Evolutionary conservation across 1,139 yeast species (phyloP).

Genomic region (Geotrichum candidum): DNA sequence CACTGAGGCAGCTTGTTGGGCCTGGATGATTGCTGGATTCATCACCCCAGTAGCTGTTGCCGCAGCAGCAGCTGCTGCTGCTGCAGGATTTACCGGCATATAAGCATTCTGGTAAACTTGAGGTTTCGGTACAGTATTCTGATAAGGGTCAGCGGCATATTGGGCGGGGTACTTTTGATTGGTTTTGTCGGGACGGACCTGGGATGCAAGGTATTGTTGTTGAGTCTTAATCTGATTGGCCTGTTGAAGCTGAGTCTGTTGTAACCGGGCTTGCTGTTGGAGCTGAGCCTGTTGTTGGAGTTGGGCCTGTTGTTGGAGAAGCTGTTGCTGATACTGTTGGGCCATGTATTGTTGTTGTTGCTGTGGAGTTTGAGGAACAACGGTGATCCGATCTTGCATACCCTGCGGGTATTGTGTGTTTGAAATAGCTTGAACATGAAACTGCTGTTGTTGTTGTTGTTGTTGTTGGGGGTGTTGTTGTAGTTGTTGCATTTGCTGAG

Average conservation of each 20-base stretch:
- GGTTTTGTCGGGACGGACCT: slow-evolving; percentile 20
- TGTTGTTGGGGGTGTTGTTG: background rate
- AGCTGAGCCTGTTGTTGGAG: background rate
- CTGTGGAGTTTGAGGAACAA: background rate
- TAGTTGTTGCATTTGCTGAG: too few species aligned
- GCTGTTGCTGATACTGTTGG: slow-evolving; percentile 5
- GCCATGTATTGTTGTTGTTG: slow-evolving; percentile 22
- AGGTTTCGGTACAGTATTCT: background rate
- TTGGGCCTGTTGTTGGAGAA: background rate
- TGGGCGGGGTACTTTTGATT: slow-evolving; percentile 14
- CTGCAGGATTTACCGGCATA: background rate
- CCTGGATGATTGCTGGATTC: background rate
- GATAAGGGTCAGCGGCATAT: slow-evolving; percentile 7
- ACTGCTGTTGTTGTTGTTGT: background rate
- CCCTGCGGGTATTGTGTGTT: background rate
- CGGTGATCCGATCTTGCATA: background rate
- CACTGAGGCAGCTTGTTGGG: slow-evolving; percentile 1
- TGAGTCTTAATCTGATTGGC: slow-evolving; percentile 24
- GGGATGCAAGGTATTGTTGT: slow-evolving; percentile 24
- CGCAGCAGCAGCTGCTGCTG: slow-evolving; percentile 21
- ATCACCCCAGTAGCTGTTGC: slow-evolving; percentile 21
- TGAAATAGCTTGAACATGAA: background rate
- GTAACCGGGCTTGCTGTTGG: slow-evolving; percentile 15
- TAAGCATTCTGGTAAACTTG: background rate
- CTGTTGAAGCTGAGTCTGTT: slow-evolving; percentile 19